These are phyloP conservation scores for Neurospora terricola DNA, from an alignment of 495 filamentous ascomycete species.

Conservation along the genomic window DNA sequence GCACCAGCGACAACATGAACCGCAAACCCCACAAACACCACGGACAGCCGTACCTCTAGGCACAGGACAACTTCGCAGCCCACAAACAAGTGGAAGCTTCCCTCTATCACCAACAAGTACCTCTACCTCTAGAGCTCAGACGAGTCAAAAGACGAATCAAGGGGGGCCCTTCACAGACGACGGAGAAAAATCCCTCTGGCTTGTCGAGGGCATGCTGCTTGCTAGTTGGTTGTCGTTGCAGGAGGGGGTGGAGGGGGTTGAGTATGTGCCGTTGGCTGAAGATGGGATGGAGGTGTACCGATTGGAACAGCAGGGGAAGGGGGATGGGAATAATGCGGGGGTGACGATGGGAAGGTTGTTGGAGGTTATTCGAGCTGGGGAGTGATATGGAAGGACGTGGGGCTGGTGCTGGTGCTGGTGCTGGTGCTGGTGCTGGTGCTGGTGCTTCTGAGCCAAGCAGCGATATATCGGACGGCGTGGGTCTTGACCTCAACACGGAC, in stretches of 20 bases:
- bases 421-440: too few species aligned
- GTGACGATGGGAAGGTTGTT: conserved; percentile 10
- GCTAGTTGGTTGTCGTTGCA: conserved; percentile 9
- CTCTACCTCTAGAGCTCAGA: too few species aligned
- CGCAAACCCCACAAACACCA: not conserved
- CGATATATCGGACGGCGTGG: conserved; percentile 27
- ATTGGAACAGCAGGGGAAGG: not conserved
- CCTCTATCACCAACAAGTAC: too few species aligned
- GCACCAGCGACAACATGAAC: not conserved
- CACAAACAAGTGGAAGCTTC: too few species aligned
- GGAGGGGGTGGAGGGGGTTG: conserved; percentile 4
- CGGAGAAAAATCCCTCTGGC: conserved; percentile 8
- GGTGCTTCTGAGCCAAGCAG: too few species aligned
- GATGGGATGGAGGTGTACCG: not conserved
- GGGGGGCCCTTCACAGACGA: conserved; percentile 2
- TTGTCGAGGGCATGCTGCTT: conserved; percentile 5
- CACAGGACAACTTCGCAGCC: too few species aligned
- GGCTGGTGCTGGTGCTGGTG: too few species aligned
- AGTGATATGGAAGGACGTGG: not conserved
- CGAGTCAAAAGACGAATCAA: not conserved
- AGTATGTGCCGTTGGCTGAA: conserved; percentile 1
- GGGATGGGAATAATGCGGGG: not conserved
- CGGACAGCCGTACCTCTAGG: not conserved
- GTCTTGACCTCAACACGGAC: conserved; percentile 32
- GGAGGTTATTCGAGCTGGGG: not conserved